These are phyloP conservation scores for Benincasa hispida DNA, from an alignment of 306 rosid genomes.

Conservation along the genomic window DNA sequence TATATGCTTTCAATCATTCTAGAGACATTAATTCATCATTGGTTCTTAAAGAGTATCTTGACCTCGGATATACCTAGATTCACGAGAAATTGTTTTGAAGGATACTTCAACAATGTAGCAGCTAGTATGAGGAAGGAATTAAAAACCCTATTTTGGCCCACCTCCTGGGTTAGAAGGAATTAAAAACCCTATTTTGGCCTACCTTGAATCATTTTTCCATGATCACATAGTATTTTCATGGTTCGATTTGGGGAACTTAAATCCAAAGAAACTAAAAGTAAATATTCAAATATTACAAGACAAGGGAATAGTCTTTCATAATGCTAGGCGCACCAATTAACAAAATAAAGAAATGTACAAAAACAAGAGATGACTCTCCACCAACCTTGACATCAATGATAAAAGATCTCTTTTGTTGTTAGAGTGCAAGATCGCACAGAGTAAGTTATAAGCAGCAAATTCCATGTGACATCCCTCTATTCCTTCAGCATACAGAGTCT, in stretches of 20 bases:
- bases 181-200: not conserved
- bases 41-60: not conserved
- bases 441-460: slow-evolving; percentile 93
- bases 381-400: slow-evolving; percentile 75
- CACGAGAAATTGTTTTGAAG: not conserved
- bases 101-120: not conserved
- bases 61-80: not conserved
- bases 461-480: slow-evolving; percentile 84
- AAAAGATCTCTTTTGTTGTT: slow-evolving; percentile 81
- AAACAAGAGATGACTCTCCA: slow-evolving; percentile 1
- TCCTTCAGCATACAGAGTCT: slow-evolving; percentile 79
- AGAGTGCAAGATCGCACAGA: slow-evolving; percentile 85
- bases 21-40: not conserved
- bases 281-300: not conserved
- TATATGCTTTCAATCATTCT: not conserved
- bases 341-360: not conserved
- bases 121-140: not conserved
- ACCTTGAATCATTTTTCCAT: not conserved
- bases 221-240: not conserved
- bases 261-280: not conserved
- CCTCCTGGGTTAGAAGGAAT: not conserved
- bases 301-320: not conserved
- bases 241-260: not conserved
- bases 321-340: not conserved
- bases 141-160: not conserved